Conservation (phyloP, 2,329 filamentous ascomycete genomes). For the Furcasterigmium furcatum region DNA sequence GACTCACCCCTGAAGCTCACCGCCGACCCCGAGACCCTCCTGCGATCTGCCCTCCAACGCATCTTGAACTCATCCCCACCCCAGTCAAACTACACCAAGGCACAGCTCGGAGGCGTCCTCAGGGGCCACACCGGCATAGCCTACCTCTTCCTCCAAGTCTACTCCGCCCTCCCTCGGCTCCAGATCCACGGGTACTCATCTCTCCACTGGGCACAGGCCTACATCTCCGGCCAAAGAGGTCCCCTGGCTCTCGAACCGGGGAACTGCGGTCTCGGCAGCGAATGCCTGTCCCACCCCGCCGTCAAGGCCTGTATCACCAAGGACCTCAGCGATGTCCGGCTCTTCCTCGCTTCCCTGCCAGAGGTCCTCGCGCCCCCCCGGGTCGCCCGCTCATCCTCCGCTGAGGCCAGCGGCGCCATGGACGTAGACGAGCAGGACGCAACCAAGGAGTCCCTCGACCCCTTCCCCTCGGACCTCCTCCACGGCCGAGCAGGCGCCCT, state of each 20-base stretch:
- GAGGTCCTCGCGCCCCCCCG: slow-evolving; percentile 22
- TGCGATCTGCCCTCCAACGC: slow-evolving; percentile 29
- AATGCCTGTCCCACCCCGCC: slow-evolving; percentile 42
- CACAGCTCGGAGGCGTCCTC: slow-evolving; percentile 43
- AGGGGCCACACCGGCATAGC: slow-evolving; percentile 53
- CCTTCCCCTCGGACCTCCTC: slow-evolving; percentile 56
- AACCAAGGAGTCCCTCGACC: slow-evolving; percentile 23
- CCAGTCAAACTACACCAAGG: slow-evolving; percentile 24
- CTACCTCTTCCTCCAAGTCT: slow-evolving; percentile 50
- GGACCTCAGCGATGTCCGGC: slow-evolving; percentile 30
- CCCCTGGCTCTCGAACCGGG: slow-evolving; percentile 30
- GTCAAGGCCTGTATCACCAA: slow-evolving; percentile 39
- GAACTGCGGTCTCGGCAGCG: slow-evolving; percentile 47
- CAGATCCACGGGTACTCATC: slow-evolving; percentile 36
- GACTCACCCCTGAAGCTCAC: slow-evolving; percentile 8
- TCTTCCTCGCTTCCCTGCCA: slow-evolving; percentile 36
- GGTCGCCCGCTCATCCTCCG: neutral
- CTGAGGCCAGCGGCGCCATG: neutral
- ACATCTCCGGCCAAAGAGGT: slow-evolving; percentile 37
- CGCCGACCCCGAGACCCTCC: slow-evolving; percentile 20
- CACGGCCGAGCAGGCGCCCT: slow-evolving; percentile 67
- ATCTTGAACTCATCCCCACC: slow-evolving; percentile 33
- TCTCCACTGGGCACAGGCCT: slow-evolving; percentile 42
- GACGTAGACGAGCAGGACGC: neutral
- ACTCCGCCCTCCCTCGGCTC: slow-evolving; percentile 37